Conservation (phyloP, 495 filamentous ascomycete species). For the Trichoderma gamsii region DNA sequence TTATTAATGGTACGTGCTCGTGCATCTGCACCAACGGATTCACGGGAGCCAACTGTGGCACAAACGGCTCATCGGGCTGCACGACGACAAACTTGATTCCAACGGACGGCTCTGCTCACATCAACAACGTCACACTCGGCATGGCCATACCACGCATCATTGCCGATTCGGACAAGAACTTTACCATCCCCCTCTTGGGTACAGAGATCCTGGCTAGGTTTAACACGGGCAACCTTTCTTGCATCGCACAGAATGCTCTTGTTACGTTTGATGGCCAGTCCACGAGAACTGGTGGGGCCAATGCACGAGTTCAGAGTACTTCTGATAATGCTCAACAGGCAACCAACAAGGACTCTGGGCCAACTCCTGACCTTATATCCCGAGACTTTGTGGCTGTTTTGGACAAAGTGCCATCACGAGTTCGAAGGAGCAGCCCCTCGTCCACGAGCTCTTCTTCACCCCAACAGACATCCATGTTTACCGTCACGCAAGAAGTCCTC, state of each 20-base stretch:
- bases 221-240: conserved; percentile 64
- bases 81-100: conserved; percentile 54
- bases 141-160: conserved; percentile 69
- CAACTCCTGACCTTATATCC: neutral
- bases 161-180: conserved; percentile 55
- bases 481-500: conserved; percentile 43
- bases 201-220: conserved; percentile 68
- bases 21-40: conserved; percentile 87
- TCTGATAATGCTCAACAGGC: neutral
- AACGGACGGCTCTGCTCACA: conserved; percentile 34
- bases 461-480: conserved; percentile 29
- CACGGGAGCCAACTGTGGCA: conserved; percentile 68
- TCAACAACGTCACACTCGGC: conserved; percentile 72
- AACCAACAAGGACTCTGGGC: conserved; percentile 21
- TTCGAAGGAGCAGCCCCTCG: conserved; percentile 18
- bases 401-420: neutral
- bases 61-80: conserved; percentile 58
- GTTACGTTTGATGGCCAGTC: conserved; percentile 66
- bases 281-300: conserved; percentile 28
- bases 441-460: conserved; percentile 21
- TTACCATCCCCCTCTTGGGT: conserved; percentile 64
- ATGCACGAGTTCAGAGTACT: conserved; percentile 20
- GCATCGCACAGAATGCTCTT: conserved; percentile 75
- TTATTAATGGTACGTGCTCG: conserved; percentile 60
- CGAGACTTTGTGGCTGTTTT: neutral